phyloP scores from a whole-genome alignment of 805 yeast genomes.

The Candida berthetii region DNA sequence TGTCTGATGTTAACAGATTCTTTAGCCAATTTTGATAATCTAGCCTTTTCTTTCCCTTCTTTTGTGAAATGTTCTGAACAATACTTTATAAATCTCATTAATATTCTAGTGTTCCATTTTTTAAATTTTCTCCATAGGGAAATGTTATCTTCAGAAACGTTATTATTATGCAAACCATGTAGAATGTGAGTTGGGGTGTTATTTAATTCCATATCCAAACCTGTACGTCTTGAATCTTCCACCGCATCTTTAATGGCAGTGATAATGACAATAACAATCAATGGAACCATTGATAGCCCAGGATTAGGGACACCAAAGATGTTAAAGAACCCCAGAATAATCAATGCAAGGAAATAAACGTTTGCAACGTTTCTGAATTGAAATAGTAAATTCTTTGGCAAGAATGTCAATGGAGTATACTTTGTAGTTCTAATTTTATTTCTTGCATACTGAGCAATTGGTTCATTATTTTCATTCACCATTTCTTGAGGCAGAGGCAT shows the following conservation, averaged over 20 bases:
- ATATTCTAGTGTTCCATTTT: slow-evolving; percentile 35
- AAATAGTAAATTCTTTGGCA: slow-evolving; percentile 75
- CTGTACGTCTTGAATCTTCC: slow-evolving; percentile 74
- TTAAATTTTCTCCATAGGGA: slow-evolving; percentile 67
- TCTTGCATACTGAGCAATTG: slow-evolving; percentile 61
- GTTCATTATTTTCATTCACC: slow-evolving; percentile 55
- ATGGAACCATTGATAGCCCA: slow-evolving; percentile 67
- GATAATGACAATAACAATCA: slow-evolving; percentile 67
- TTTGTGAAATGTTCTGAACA: slow-evolving; percentile 24
- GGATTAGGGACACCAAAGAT: slow-evolving; percentile 83
- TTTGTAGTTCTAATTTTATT: slow-evolving; percentile 94
- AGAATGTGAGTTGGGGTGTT: slow-evolving; percentile 68
- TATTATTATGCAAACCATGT: slow-evolving; percentile 46
- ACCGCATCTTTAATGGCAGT: slow-evolving; percentile 78
- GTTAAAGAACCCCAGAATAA: slow-evolving; percentile 70
- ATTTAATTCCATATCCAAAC: slow-evolving; percentile 67
- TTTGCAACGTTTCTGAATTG: slow-evolving; percentile 92
- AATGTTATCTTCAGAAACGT: slow-evolving; percentile 57
- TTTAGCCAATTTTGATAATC: slow-evolving; percentile 18
- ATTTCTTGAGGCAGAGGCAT: slow-evolving; percentile 51
- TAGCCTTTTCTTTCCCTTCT: slow-evolving; percentile 29
- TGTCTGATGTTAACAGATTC: slow-evolving; percentile 22
- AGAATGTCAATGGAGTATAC: slow-evolving; percentile 83
- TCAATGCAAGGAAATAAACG: slow-evolving; percentile 73
- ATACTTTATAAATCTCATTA: slow-evolving; percentile 18